Evolutionary conservation across 2,329 filamentous ascomycete species (phyloP).

Genomic region (Lachnellula willkommii): DNA sequence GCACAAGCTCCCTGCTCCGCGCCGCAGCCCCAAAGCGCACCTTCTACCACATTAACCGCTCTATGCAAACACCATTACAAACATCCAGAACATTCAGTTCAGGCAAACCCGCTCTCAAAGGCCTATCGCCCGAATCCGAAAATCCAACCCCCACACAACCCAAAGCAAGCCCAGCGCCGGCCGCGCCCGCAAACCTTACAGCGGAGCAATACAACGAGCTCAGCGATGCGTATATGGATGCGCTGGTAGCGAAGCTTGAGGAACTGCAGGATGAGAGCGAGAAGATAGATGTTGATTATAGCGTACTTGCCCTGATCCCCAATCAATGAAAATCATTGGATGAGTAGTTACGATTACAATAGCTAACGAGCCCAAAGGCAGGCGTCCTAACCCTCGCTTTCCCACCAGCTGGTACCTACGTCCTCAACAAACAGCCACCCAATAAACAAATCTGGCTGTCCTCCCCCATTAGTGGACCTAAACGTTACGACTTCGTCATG

Average conservation of each 20-base stretch:
- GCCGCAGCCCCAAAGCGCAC: background rate
- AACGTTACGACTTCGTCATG: conserved; percentile 87
- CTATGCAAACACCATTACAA: background rate
- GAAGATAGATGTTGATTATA: conserved; percentile 83
- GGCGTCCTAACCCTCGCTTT: conserved; percentile 77
- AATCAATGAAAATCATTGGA: no score
- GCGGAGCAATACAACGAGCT: conserved; percentile 70
- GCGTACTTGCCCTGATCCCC: conserved; percentile 45
- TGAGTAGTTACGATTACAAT: background rate
- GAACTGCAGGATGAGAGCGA: conserved; percentile 65
- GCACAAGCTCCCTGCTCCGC: background rate
- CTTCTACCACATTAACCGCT: background rate
- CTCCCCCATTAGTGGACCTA: conserved; percentile 84
- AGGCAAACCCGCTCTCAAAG: conserved; percentile 36
- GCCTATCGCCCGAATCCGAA: conserved; percentile 55
- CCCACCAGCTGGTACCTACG: conserved; percentile 70
- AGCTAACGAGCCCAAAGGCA: conserved; percentile 47
- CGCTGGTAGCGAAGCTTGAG: conserved; percentile 58
- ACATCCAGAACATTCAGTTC: conserved; percentile 32
- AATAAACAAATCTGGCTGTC: conserved; percentile 98
- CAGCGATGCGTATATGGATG: conserved; percentile 68
- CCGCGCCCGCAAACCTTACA: conserved; percentile 58
- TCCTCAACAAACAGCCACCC: conserved; percentile 97
- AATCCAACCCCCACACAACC: conserved; percentile 43
- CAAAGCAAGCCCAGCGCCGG: conserved; percentile 37